Base-by-base conservation (phyloP, 208 protist genomes). In the Trypanosoma avium region DNA sequence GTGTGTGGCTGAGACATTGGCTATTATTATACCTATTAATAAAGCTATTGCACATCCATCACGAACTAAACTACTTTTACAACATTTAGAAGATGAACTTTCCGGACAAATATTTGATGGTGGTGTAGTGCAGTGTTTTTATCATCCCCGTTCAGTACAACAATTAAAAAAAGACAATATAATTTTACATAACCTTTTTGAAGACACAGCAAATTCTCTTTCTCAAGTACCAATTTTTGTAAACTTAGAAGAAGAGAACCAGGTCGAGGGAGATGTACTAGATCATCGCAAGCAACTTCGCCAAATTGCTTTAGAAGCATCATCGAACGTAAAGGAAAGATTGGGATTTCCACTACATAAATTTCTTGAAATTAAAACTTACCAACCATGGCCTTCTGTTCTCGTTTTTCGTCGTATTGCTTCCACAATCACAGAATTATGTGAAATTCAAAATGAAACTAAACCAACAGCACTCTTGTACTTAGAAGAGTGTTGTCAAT, bases 401-500 rank as follows among this genome's bases (percentile, higher is more conserved):
- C 35, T 91, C 3, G 81, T 77, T 3, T 60, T 91, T 9, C 81
- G 84, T 42, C 21, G 60, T 17, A 33, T 85, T 43, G 58, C 62
- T 3, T 5, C 61, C 17, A 73, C 73, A 7, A 47, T 47, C 17
- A 50, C 52, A 10, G 35, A 59, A 22, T 66, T 80, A 33, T 86
- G 82, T 43, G 61, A 56, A 7, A 0, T 7, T 5, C 22, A 32
- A 63, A 50, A 46, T 46, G 70, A 53, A 9, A 7, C 13, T 17
- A 90, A 86, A 48, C 74, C 84, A 19, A 53, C 73, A 19, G 70
- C 66, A 24, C 76, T 82, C 26, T 67, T 67, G 21, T 73, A 79
- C 21, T 38, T 91, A 3, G 84, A 91, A 43, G 84, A 91, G 58
- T 91, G 81, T 50, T 85, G 78, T 36, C 84, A 91, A 58, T 91